Percentiles rank a stretch among this genome's conserved stretches.
phyloP scores from a whole-genome alignment of 208 protist genomes.

The Trypanosoma melophagium region DNA sequence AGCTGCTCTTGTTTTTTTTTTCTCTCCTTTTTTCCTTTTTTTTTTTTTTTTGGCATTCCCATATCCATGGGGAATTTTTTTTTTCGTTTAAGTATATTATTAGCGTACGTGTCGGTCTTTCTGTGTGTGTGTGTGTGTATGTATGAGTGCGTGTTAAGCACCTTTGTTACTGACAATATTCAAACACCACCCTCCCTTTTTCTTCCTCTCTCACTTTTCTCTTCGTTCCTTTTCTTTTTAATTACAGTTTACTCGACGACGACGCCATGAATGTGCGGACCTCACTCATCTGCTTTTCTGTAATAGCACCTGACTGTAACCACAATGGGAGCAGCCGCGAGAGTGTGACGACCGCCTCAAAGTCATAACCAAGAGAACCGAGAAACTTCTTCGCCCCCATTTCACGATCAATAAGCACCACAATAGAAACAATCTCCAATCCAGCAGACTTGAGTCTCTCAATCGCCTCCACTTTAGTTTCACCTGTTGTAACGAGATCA shows the following conservation, averaged over 20 bases:
- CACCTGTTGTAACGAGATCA: slow-evolving; percentile 95
- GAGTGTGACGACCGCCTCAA: slow-evolving; percentile 80
- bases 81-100: no score
- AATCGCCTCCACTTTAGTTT: slow-evolving; percentile 94
- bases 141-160: neutral
- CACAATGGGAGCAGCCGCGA: slow-evolving; percentile 79
- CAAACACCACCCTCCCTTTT: neutral
- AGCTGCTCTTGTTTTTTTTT: no score
- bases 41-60: no score
- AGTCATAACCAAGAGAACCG: slow-evolving; percentile 79
- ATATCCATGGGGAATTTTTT: no score
- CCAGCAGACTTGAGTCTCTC: slow-evolving; percentile 84
- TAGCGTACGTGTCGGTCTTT: neutral
- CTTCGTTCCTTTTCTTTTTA: neutral
- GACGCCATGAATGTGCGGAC: slow-evolving; percentile 55
- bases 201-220: no score
- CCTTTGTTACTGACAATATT: no score
- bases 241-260: slow-evolving; percentile 66
- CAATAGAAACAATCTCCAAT: slow-evolving; percentile 86
- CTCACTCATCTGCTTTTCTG: slow-evolving; percentile 51
- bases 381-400: slow-evolving; percentile 93
- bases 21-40: no score
- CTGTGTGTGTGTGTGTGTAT: slow-evolving; percentile 1
- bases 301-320: slow-evolving; percentile 60
- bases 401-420: slow-evolving; percentile 95